These are phyloP conservation scores for Zygotorulaspora mrakii DNA, from an alignment of 1,139 yeast genomes.

Conservation along the genomic window DNA sequence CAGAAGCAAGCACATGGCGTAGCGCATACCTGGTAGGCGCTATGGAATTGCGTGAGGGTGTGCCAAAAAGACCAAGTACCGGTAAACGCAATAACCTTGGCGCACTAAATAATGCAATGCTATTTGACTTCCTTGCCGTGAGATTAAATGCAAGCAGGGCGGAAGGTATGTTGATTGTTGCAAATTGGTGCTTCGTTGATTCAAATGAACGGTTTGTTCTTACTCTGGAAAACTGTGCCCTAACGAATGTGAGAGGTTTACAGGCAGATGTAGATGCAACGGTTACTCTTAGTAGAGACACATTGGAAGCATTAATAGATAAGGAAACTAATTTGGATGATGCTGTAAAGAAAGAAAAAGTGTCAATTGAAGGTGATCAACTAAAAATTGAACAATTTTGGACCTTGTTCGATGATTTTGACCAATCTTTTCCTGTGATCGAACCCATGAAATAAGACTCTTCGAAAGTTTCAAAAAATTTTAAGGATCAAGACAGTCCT, in stretches of 20 bases:
- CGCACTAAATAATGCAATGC: neutral
- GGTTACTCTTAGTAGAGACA: neutral
- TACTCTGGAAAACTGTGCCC: slow-evolving; percentile 2
- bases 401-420: neutral
- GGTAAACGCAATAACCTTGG: neutral
- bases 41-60: neutral
- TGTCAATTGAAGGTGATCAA: neutral
- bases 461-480: too few species aligned
- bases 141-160: neutral
- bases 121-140: slow-evolving; percentile 1
- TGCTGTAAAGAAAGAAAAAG: neutral
- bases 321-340: too few species aligned
- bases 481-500: too few species aligned
- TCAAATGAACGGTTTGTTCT: neutral
- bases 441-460: neutral
- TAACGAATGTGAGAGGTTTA: neutral
- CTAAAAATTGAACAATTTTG: neutral
- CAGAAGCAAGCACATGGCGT: slow-evolving; percentile 1
- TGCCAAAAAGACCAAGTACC: neutral
- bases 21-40: slow-evolving; percentile 1
- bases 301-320: too few species aligned
- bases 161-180: neutral
- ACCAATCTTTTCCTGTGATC: neutral
- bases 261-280: neutral
- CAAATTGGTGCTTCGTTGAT: neutral